Evolutionary conservation across 805 yeast species (phyloP).

Genomic region (Yamadazyma insecticola): DNA sequence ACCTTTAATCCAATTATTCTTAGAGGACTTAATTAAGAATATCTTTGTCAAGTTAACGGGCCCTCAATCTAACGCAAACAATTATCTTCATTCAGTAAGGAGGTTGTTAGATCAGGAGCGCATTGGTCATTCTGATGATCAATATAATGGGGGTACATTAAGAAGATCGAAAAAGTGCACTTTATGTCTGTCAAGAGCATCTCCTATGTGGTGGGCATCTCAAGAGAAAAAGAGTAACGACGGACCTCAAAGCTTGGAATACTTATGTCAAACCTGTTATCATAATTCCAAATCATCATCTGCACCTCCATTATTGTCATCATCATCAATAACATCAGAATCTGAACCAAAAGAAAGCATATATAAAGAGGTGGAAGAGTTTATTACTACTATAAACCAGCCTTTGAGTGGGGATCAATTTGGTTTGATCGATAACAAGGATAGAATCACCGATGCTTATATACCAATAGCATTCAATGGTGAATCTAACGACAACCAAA

Average conservation of each 20-base stretch:
- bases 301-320: slow-evolving; percentile 3
- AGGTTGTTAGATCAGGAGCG: background rate
- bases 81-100: slow-evolving; percentile 2
- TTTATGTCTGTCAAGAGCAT: slow-evolving; percentile 1
- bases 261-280: no score
- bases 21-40: slow-evolving; percentile 27
- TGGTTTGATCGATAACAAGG: slow-evolving; percentile 24
- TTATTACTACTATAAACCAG: slow-evolving; percentile 19
- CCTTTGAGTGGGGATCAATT: slow-evolving; percentile 29
- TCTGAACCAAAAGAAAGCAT: slow-evolving; percentile 6
- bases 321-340: no score
- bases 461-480: no score
- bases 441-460: slow-evolving; percentile 13
- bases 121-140: no score
- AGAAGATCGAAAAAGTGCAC: no score
- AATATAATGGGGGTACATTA: no score
- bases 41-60: slow-evolving; percentile 19
- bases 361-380: slow-evolving; percentile 10
- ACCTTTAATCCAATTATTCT: slow-evolving; percentile 38
- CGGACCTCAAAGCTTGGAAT: no score
- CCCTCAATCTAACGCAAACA: slow-evolving; percentile 3
- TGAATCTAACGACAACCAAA: no score
- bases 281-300: slow-evolving; percentile 1
- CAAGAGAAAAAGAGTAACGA: no score
- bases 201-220: slow-evolving; percentile 6